Evolutionary conservation across 2,329 filamentous ascomycete genomes (phyloP).

Genomic region (Ophiostoma pallidulum): DNA sequence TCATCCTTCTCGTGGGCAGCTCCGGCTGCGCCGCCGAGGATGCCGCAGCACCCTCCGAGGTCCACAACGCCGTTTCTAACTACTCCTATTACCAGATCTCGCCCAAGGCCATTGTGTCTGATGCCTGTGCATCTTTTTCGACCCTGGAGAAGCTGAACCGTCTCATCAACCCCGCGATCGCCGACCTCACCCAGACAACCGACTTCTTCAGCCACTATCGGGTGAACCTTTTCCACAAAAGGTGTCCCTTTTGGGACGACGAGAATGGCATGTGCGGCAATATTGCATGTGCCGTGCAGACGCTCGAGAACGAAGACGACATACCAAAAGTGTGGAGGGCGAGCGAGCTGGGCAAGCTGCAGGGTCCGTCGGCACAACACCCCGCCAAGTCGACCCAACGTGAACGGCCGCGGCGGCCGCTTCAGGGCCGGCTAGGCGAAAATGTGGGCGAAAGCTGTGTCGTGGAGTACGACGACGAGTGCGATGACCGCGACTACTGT

Average conservation of each 20-base stretch:
- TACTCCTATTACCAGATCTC: constrained; percentile 56
- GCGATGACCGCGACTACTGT: constrained; percentile 94
- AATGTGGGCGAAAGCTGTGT: constrained; percentile 91
- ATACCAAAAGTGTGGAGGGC: constrained; percentile 87
- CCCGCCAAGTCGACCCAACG: constrained; percentile 66
- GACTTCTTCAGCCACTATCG: constrained; percentile 99
- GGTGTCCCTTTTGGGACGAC: constrained; percentile 94
- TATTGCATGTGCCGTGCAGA: constrained; percentile 91
- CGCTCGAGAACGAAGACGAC: constrained; percentile 88
- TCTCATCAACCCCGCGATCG: constrained; percentile 64
- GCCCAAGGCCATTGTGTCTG: constrained; percentile 77
- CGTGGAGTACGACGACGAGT: constrained; percentile 94
- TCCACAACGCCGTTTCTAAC: constrained; percentile 31
- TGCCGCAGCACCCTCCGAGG: constrained; percentile 15
- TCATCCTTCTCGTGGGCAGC: constrained; percentile 12
- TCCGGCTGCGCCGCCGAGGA: constrained; percentile 4
- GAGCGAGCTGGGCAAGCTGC: constrained; percentile 81
- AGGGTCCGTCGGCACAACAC: constrained; percentile 84
- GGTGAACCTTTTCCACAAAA: constrained; percentile 86
- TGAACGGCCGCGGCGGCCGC: constrained; percentile 60
- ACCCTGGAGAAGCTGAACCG: constrained; percentile 79
- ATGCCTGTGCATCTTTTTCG: constrained; percentile 89
- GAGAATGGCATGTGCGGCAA: constrained; percentile 92
- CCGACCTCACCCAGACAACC: constrained; percentile 73
- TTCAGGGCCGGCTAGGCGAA: constrained; percentile 76